Evolutionary conservation across 2,329 filamentous ascomycete genomes (phyloP).

Genomic region (Cladosporium cucumerinum): DNA sequence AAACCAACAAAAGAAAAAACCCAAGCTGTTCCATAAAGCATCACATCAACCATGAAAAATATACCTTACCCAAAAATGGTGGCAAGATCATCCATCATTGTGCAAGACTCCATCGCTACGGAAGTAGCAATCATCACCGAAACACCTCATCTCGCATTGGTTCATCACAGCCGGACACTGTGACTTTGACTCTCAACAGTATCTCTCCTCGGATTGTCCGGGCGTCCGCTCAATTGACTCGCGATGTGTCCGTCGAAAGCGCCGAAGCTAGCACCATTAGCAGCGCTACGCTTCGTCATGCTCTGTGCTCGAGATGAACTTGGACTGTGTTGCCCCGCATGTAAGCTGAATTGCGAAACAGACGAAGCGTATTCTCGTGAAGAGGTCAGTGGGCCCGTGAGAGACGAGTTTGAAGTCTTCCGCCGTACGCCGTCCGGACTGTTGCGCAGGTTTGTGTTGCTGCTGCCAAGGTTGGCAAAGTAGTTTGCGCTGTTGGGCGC

Average conservation of each 20-base stretch:
- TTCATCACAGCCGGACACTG: conserved; percentile 3
- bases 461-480: not conserved
- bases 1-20: not conserved
- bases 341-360: conserved; percentile 13
- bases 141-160: not conserved
- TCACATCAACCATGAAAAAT: not conserved
- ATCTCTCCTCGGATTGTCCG: not conserved
- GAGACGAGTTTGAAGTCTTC: not conserved
- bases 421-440: not conserved
- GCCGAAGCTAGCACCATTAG: not conserved
- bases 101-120: conserved; percentile 2
- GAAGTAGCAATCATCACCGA: not conserved
- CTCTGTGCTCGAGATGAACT: conserved; percentile 4
- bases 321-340: conserved; percentile 10
- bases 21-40: not conserved
- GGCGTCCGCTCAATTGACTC: conserved; percentile 2
- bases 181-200: not conserved
- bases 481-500: conserved; percentile 14
- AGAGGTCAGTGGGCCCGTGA: conserved; percentile 8
- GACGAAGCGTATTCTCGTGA: conserved; percentile 13
- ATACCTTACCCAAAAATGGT: not conserved
- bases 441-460: not conserved
- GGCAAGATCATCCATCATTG: not conserved
- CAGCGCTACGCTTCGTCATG: not conserved
- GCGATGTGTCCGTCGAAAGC: conserved; percentile 9